Conservation (phyloP, 2,329 filamentous ascomycete species). For the Neofusicoccum ribis region DNA sequence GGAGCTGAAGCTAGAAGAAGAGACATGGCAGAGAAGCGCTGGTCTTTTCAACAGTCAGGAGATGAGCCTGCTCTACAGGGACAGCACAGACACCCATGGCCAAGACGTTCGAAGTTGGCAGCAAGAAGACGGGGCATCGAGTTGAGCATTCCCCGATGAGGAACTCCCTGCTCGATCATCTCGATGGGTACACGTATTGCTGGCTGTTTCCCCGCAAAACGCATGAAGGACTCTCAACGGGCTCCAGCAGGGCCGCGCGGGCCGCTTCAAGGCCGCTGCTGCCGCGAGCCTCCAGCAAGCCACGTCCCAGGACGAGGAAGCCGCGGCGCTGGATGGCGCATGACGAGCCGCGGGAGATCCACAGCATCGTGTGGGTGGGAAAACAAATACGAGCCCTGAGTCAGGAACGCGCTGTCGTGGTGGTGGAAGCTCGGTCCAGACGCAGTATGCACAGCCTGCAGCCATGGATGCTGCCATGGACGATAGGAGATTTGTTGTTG, state of each 20-base stretch:
- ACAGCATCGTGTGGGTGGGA: neutral
- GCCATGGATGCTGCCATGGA: neutral
- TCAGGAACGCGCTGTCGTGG: neutral
- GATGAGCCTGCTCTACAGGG: neutral
- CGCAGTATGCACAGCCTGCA: neutral
- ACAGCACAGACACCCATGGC: neutral
- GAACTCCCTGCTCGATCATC: neutral
- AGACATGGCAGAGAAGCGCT: neutral
- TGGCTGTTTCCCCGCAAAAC: neutral
- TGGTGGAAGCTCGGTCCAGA: neutral
- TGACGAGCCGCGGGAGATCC: neutral
- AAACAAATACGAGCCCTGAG: neutral
- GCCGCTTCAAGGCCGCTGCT: neutral
- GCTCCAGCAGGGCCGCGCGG: too few relatives aligned
- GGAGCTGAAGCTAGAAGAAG: neutral
- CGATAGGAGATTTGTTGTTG: neutral
- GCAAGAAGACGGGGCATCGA: neutral
- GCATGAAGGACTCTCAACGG: neutral
- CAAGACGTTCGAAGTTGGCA: neutral
- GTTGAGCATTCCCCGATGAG: neutral
- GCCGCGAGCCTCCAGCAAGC: neutral
- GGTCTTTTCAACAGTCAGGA: neutral
- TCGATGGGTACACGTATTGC: neutral
- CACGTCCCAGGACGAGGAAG: neutral
- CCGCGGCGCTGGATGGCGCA: neutral